Conservation (phyloP, 306 rosid species). For the Acacia crassicarpa region DNA sequence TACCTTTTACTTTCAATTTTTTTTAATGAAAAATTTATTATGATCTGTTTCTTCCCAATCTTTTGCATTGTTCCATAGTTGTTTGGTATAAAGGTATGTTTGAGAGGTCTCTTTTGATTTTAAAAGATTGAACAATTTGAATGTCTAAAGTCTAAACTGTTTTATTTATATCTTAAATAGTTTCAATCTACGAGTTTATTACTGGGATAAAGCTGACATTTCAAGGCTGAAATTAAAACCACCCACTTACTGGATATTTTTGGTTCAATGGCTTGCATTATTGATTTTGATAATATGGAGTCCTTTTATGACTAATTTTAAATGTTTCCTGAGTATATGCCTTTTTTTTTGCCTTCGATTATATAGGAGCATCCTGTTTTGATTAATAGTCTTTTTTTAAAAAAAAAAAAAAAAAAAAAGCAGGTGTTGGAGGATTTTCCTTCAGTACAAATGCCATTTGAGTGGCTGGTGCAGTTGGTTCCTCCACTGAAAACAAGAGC, state of each 20-base stretch:
- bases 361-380: slow-evolving; percentile 10
- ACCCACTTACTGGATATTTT: background rate
- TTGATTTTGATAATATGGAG: background rate
- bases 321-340: background rate
- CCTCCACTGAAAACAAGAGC: slow-evolving; percentile 83
- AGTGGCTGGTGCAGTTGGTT: slow-evolving; percentile 92
- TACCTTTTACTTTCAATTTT: background rate
- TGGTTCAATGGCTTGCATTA: background rate
- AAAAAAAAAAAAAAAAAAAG: background rate
- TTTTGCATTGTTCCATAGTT: slow-evolving; percentile 19
- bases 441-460: slow-evolving; percentile 87
- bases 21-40: background rate
- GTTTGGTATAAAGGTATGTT: background rate
- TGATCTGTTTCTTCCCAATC: background rate
- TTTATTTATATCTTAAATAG: background rate
- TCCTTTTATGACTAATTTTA: background rate
- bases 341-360: background rate
- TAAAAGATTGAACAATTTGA: background rate
- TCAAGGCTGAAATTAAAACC: background rate
- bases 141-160: background rate
- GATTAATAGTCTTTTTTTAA: background rate
- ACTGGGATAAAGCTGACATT: background rate
- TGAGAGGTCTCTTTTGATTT: background rate
- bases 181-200: background rate
- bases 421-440: slow-evolving; percentile 93